A percentile compares a stretch with the other conserved stretches of the same genome.
Evolutionary conservation across 768 basidiomycete genomes (phyloP).

Genomic region (Pleurotus eryngii): DNA sequence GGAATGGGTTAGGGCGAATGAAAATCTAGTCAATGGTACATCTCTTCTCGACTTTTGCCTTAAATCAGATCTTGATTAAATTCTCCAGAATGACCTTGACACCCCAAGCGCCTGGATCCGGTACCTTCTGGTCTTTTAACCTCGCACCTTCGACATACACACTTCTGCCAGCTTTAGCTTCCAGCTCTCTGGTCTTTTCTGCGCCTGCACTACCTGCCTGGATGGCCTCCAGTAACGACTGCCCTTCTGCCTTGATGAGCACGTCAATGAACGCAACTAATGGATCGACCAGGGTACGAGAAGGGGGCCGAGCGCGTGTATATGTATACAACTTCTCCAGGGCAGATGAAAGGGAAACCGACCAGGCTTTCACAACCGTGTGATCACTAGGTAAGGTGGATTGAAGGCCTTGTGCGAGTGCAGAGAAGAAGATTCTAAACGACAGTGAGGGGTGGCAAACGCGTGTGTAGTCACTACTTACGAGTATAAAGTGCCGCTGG

Average conservation of each 20-base stretch:
- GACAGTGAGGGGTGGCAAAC: not conserved
- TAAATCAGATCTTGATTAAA: not conserved
- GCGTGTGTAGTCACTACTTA: constrained; percentile 33
- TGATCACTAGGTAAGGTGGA: constrained; percentile 17
- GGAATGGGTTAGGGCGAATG: too few species aligned
- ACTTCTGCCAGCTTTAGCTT: constrained; percentile 85
- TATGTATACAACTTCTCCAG: constrained; percentile 70
- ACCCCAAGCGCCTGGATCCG: constrained; percentile 94
- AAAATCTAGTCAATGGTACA: too few species aligned
- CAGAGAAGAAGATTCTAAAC: constrained; percentile 87
- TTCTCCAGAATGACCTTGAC: constrained; percentile 59
- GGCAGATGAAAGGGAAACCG: constrained; percentile 52
- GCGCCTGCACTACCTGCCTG: constrained; percentile 62
- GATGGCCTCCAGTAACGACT: constrained; percentile 50
- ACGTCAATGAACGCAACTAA: constrained; percentile 65
- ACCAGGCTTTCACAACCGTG: constrained; percentile 44
- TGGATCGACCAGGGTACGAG: constrained; percentile 91
- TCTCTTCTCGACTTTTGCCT: too few species aligned
- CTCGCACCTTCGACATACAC: constrained; percentile 78
- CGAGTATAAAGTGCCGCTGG: constrained; percentile 90
- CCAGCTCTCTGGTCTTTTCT: constrained; percentile 67
- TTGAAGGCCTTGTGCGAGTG: constrained; percentile 71
- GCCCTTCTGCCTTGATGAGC: constrained; percentile 30
- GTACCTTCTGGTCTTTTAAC: constrained; percentile 56
- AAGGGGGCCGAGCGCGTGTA: constrained; percentile 86